Evolutionary conservation across 768 basidiomycete genomes (phyloP).

Genomic region (Wakefieldia striispora): DNA sequence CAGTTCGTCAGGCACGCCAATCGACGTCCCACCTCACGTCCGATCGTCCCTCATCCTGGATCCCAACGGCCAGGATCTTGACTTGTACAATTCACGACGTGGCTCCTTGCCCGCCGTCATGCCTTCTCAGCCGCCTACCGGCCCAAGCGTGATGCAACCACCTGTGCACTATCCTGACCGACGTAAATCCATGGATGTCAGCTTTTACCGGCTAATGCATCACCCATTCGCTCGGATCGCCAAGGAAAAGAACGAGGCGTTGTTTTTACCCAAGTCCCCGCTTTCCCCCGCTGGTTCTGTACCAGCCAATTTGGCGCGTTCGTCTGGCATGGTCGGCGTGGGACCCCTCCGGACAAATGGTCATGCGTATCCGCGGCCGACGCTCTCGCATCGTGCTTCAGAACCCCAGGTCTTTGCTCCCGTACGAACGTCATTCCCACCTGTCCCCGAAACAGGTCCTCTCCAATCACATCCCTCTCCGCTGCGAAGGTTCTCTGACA

Average conservation of each 20-base stretch:
- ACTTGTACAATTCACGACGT: conserved; percentile 41
- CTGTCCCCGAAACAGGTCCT: conserved; percentile 23
- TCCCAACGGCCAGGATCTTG: conserved; percentile 25
- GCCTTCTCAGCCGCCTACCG: conserved; percentile 25
- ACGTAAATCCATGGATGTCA: conserved; percentile 41
- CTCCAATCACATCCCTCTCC: conserved; percentile 9
- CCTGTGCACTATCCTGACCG: conserved; percentile 34
- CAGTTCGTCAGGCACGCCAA: conserved; percentile 33
- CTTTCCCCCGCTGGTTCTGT: conserved; percentile 30
- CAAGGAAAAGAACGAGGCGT: conserved; percentile 35
- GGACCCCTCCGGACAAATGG: conserved; percentile 45
- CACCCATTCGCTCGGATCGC: conserved; percentile 34
- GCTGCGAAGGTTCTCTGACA: conserved; percentile 40
- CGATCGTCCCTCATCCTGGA: conserved; percentile 23
- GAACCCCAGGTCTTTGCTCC: conserved; percentile 36
- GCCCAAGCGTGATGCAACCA: conserved; percentile 35
- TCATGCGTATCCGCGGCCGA: conserved; percentile 40
- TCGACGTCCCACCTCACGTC: conserved; percentile 22
- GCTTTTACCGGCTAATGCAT: conserved; percentile 52
- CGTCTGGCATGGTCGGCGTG: conserved; percentile 28
- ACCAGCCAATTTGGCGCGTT: conserved; percentile 37
- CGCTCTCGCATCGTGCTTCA: conserved; percentile 30
- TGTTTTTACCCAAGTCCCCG: conserved; percentile 33
- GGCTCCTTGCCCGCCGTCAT: conserved; percentile 52
- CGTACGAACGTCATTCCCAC: conserved; percentile 38